Evolutionary conservation across 2,329 filamentous ascomycete genomes (phyloP).

Genomic region (Microdochium paspali): DNA sequence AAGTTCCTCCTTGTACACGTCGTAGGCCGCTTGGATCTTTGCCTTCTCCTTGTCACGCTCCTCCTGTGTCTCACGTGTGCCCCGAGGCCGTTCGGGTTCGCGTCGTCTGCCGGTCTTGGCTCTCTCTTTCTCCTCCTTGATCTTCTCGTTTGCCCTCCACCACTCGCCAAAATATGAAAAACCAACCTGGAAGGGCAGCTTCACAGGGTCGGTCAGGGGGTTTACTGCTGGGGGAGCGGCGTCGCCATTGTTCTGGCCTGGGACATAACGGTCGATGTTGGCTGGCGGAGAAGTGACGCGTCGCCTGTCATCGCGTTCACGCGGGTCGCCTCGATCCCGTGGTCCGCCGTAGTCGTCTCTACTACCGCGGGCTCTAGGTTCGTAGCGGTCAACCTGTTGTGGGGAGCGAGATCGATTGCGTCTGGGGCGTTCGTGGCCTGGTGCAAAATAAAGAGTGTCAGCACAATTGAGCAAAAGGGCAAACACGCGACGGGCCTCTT

Average conservation of each 20-base stretch:
- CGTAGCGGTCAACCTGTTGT: constrained; percentile 63
- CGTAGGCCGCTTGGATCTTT: constrained; percentile 64
- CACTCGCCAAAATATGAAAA: constrained; percentile 83
- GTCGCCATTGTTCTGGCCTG: constrained; percentile 52
- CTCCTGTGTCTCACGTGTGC: constrained; percentile 57
- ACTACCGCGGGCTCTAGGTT: constrained; percentile 51
- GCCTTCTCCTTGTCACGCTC: constrained; percentile 72
- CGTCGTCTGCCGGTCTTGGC: constrained; percentile 59
- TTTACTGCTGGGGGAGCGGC: constrained; percentile 46
- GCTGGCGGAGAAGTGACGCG: constrained; percentile 53
- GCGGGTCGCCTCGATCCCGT: constrained; percentile 27
- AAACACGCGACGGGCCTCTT: constrained; percentile 19
- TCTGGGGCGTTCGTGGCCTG: constrained; percentile 46
- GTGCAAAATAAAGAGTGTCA: constrained; percentile 2
- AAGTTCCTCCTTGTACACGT: constrained; percentile 58
- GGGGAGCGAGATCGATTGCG: constrained; percentile 65
- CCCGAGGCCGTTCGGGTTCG: constrained; percentile 53
- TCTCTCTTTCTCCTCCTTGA: constrained; percentile 73
- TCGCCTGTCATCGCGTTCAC: constrained; percentile 50
- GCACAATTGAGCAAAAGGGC: neutral
- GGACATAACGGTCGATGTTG: constrained; percentile 79
- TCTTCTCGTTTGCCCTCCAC: constrained; percentile 75
- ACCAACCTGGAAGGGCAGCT: constrained; percentile 69
- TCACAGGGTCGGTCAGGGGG: constrained; percentile 62
- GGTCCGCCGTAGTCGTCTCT: constrained; percentile 55